Evolutionary conservation across 768 basidiomycete genomes (phyloP), one percentile per base, ranked within the genome.

Genomic region (Termitomyces sp.): DNA sequence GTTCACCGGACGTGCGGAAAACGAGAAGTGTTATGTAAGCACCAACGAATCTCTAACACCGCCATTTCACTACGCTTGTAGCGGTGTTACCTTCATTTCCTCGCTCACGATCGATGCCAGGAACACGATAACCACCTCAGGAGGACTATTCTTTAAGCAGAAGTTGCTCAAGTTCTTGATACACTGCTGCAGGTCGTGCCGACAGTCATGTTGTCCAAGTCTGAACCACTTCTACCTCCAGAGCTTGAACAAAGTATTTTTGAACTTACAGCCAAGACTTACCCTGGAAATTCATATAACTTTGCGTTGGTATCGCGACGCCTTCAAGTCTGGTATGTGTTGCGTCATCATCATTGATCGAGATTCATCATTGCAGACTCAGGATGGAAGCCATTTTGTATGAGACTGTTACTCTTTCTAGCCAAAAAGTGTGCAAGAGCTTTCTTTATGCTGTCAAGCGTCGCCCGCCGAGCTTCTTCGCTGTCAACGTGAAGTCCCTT

Each of bases 161-260:
- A 15, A 20, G 20, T 15, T 28, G 4, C 4, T 35, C 18, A 15
- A 38, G 33, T 12, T 13, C 18, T n/a, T 8, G 18, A 40, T n/a
- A 32, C 12, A 7, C 6, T 24, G 15, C 35, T 57, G 18, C 32
- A 56, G 18, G 42, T 0, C n/a, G 3, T 12, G 33, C 33, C 11
- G 53, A 12, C 9, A 42, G 35, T 35, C n/a, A 58, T 55, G 53
- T 24, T 12, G 60, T 11, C 28, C 13, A 38, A 59, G 24, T n/a
- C 42, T 48, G 45, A 46, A 39, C 66, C 65, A 36, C 53, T 63
- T 36, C 59, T 70, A 46, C 68, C 69, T 5, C 67, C 67, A 4
- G 68, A 72, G 48, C 66, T 72, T 13, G 68, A 69, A 55, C 66
- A 67, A n/a, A 60, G 63, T 32, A 70, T 70, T 18, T 66, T 72